Conservation (phyloP, 1,139 yeast genomes). For the Hansenula sp. region DNA sequence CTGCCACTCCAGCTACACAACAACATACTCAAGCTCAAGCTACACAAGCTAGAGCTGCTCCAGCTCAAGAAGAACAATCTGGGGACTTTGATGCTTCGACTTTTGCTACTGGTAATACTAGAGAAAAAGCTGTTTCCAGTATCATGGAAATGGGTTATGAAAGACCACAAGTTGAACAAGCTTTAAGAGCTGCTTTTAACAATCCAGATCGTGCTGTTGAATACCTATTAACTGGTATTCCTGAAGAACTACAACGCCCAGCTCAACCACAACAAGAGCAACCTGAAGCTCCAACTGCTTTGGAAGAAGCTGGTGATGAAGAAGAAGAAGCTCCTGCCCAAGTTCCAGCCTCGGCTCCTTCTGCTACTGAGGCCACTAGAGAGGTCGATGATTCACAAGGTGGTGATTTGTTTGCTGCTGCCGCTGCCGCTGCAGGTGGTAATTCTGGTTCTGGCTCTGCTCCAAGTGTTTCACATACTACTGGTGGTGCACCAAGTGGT, state of each 20-base stretch:
- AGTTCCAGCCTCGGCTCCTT: conserved; percentile 26
- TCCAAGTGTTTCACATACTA: conserved; percentile 8
- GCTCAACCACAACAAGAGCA: conserved; percentile 8
- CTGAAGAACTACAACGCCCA: conserved; percentile 41
- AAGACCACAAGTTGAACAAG: conserved; percentile 81
- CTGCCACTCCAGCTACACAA: conserved; percentile 22
- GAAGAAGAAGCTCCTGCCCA: conserved; percentile 28
- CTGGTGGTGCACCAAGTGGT: conserved; percentile 8
- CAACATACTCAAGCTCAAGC: conserved; percentile 13
- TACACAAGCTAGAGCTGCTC: conserved; percentile 20
- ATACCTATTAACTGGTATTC: conserved; percentile 86
- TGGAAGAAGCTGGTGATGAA: conserved; percentile 64
- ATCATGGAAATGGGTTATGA: conserved; percentile 97
- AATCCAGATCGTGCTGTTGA: conserved; percentile 99
- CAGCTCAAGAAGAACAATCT: conserved; percentile 21
- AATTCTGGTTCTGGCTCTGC: conserved; percentile 19
- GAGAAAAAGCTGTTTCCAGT: conserved; percentile 50
- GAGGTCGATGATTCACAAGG: conserved; percentile 19
- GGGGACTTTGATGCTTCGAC: conserved; percentile 27
- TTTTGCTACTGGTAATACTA: conserved; percentile 27
- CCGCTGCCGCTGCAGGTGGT: conserved; percentile 24
- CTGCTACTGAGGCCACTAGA: conserved; percentile 27
- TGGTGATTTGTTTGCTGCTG: conserved; percentile 26
- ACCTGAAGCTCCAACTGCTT: conserved; percentile 26
- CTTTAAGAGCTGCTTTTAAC: conserved; percentile 92